Base-by-base conservation (phyloP, 371 early-diverging fungal species). In the Mucor mucedo region DNA sequence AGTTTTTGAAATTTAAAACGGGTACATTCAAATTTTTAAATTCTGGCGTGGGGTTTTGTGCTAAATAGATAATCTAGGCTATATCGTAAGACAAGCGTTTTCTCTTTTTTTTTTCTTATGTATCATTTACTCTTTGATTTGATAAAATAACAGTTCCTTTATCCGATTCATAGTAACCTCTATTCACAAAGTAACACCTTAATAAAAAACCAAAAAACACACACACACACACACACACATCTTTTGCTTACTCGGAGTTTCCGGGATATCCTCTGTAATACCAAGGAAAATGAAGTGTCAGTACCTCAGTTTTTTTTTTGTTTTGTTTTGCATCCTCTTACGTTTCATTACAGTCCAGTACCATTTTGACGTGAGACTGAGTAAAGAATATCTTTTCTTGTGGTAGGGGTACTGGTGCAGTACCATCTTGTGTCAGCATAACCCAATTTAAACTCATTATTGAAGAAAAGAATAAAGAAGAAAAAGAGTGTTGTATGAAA, bases 391-490 rank as follows among this genome's bases (percentile, higher is more conserved):
- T 63, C 48, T 85, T 79, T 67, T 85, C 85, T 45, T 74, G 73
- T 40, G 85, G 84, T 38, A 85, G 68, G 27, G 80, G 78, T 0
- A 85, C 69, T 11, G 76, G 77, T 2, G 63, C 62, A 10, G 52
- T 62, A 6, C 74, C 76, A 54, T 75, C 75, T 7, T 69, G 72
- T 27, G 72, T 60, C 13, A 85, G 39, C 79, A 84, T 79, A 5
- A 76, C 79, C 76, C 85, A 85, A 53, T 85, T 85, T 30, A 85
- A 42, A 41, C 83, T 82, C 85, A 85, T 85, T 61, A n/a, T 48
- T 7, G 13, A 21, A 33, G 14, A 52, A 38, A 55, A 48, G 61
- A 44, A 42, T 62, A 49, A 33, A 33, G 60, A 55, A 49, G 27
- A 33, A 42, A 54, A 40, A 59, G 40, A 47, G 38, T 44, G 5